Conservation (phyloP, 352 stramenopile genomes). For the Blastocystis hominis region DNA sequence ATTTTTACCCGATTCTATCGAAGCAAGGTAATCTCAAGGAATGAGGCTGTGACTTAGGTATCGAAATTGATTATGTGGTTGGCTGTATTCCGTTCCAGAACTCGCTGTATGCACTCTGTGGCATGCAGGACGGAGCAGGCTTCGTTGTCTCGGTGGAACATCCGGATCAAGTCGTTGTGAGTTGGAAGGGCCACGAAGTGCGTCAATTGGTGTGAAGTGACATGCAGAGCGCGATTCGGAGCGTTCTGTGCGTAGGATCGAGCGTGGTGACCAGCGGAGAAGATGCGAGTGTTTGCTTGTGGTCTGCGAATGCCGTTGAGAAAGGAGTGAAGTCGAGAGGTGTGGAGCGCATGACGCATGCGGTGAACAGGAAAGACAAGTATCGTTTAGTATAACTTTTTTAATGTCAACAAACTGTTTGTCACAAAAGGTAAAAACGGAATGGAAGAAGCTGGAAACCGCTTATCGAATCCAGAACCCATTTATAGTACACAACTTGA, state of each 20-base stretch:
- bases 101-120: neutral
- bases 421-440: neutral
- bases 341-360: neutral
- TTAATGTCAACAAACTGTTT: neutral
- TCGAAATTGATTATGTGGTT: slow-evolving; percentile 18
- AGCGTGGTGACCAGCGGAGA: slow-evolving; percentile 12
- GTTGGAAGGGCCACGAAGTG: slow-evolving; percentile 45
- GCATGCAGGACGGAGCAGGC: slow-evolving; percentile 16
- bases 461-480: slow-evolving; percentile 41
- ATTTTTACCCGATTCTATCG: neutral
- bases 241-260: neutral
- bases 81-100: neutral
- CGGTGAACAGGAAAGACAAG: neutral
- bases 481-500: neutral
- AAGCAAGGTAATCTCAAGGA: neutral
- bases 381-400: slow-evolving; percentile 41
- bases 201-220: neutral
- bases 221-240: slow-evolving; percentile 14
- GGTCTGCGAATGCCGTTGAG: neutral
- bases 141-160: neutral
- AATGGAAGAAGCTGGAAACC: neutral
- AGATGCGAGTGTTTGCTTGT: slow-evolving; percentile 45
- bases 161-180: neutral
- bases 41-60: neutral
- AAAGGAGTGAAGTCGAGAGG: neutral